These are phyloP conservation scores for Kwoniella pini DNA, from an alignment of 768 basidiomycete species.

Conservation along the genomic window DNA sequence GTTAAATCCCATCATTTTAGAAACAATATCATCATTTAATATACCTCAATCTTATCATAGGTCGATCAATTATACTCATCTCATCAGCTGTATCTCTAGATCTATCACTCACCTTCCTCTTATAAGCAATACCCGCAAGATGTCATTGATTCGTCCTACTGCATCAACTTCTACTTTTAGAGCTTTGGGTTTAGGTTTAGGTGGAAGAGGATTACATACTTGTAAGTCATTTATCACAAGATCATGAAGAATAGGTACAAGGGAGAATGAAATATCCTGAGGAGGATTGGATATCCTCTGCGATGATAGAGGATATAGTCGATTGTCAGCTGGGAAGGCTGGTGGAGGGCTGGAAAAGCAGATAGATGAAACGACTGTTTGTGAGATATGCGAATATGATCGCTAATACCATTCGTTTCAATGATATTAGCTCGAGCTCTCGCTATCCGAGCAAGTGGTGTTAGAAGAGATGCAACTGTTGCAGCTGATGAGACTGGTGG, in stretches of 20 bases:
- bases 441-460: constrained; percentile 32
- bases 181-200: constrained; percentile 24
- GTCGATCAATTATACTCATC: neutral
- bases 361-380: neutral
- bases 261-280: neutral
- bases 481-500: constrained; percentile 51
- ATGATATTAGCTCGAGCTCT: constrained; percentile 37
- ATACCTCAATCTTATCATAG: neutral
- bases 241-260: neutral
- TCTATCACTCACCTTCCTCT: neutral
- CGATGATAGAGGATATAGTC: too few relatives aligned
- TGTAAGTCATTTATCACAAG: constrained; percentile 8
- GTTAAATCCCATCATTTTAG: constrained; percentile 5
- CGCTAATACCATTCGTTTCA: neutral
- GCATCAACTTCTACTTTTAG: constrained; percentile 22
- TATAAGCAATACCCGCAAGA: neutral
- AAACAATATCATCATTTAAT: neutral
- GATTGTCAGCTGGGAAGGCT: too few relatives aligned
- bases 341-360: too few relatives aligned
- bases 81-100: constrained; percentile 4
- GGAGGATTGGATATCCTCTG: too few relatives aligned
- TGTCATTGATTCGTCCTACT: constrained; percentile 20
- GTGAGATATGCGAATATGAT: neutral
- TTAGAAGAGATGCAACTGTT: constrained; percentile 34
- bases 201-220: constrained; percentile 30